Evolutionary conservation across 257 asterid species (phyloP), one percentile per base, ranked within the genome.

Genomic region (Penstemon eatonii): DNA sequence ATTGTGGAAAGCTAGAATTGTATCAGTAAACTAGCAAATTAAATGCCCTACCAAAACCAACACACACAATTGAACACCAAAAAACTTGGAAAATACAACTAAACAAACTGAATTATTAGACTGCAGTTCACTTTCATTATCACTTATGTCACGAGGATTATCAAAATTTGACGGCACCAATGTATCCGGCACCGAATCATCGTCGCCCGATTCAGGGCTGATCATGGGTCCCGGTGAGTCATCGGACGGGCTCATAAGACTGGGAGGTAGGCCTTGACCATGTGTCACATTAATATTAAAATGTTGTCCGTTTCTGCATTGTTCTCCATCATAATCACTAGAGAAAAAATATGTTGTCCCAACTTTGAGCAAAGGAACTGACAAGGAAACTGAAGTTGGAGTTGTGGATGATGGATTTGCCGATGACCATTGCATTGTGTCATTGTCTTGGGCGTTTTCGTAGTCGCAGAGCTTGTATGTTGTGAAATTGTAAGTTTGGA

Each of bases 321-420:
- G 99, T 56, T 91, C 97, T 0, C 99, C 97, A 0, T 90, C 99
- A 0, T 93, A 93, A 63, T 90, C 96, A 0, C 92, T 57, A 0
- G 99, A 93, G 92, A 90, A 88, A 45, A 90, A 93, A 25, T 85
- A 93, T 0, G 75, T 81, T 37, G 49, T 3, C 7, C 99, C 97
- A 0, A 75, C 75, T 71, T 71, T 84, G 6, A 53, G 0, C 0
- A 93, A 86, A 5, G 95, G 96, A 0, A 93, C 97, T 0, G 86
- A 50, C 3, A 86, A 83, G 2, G 92, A 60, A 3, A 84, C 39
- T 0, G 89, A 55, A 18, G 41, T 73, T 0, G 85, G 82, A 10
- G 88, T 49, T 4, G 94, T 80, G 55, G 88, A 68, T 0, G 95
- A 85, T 8, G 97, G 96, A 63, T 88, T 78, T 2, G 86, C 70